Evolutionary conservation across 2,329 filamentous ascomycete species (phyloP), one percentile per base, ranked within the genome.

Genomic region (Didymella exigua): DNA sequence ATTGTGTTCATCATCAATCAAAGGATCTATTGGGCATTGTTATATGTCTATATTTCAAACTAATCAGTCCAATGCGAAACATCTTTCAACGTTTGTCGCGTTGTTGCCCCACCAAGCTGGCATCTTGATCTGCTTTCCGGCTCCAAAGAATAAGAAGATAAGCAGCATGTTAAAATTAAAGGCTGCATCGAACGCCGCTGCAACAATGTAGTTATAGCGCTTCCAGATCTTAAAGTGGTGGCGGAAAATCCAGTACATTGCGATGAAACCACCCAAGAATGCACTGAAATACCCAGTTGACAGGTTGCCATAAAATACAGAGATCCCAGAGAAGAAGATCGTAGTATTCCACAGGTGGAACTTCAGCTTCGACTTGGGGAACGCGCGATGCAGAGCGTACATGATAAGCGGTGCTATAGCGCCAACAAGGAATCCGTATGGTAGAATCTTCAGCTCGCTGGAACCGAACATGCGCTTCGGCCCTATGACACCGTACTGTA

Each of bases 41-140:
- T 26, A 8, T 24, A 29, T 26, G 16, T 6, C 11, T 44, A 4
- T 18, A 8, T 26, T 13, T 19, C 10, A 11, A 11, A 19, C 27
- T 50, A 41, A 19, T 59, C 37, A 59, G 1, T 71, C 68, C 49
- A 84, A 58, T 2, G 82, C 81, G 76, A 86, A 87, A 66, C 84
- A 87, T 49, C 84, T 76, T 71, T 87, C 84, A 37, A 81, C 80
- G 49, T 75, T 83, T 16, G 77, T 73, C 24, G 71, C 77, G 60
- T 85, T 81, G 62, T 87, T 87, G 0, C 84, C 84, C 83, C 84
- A 87, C 85, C 85, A 87, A 56, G 84, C 67, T n/a, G 84, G 83
- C 84, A 86, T 86, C 14, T 71, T 76, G 7, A 86, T 72, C 27
- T 83, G 76, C 73, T 82, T 85, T 0, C 78, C 83, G 6, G 81